phyloP scores from a whole-genome alignment of 805 yeast species.

The Candida mattraensis region DNA sequence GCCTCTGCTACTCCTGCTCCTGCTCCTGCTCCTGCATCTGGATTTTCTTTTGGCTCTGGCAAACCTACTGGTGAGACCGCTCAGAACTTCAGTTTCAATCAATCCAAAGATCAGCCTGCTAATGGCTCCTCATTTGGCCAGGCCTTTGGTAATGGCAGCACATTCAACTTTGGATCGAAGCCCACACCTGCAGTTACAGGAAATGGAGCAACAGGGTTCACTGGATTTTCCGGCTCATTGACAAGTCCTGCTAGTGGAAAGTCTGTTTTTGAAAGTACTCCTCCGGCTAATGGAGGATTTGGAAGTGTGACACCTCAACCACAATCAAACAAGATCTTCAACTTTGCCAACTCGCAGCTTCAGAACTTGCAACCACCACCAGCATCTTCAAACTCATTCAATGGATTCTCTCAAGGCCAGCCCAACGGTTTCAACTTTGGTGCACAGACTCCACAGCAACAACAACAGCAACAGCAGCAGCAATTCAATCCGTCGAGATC shows the following conservation, averaged over 20 bases:
- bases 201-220: slow-evolving; percentile 13
- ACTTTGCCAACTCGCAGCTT: slow-evolving; percentile 14
- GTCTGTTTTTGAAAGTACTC: slow-evolving; percentile 9
- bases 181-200: slow-evolving; percentile 15
- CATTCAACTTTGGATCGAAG: slow-evolving; percentile 17
- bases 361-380: slow-evolving; percentile 11
- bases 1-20: slow-evolving; percentile 3
- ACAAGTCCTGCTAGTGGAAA: slow-evolving; percentile 20
- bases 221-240: slow-evolving; percentile 15
- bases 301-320: slow-evolving; percentile 16
- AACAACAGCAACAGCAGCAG: too few species aligned
- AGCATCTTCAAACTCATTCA: slow-evolving; percentile 11
- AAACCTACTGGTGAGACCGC: slow-evolving; percentile 5
- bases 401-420: too few species aligned
- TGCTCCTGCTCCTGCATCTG: slow-evolving; percentile 9
- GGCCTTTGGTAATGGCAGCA: too few species aligned
- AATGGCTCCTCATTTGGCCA: background rate
- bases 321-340: slow-evolving; percentile 19
- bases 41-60: slow-evolving; percentile 7
- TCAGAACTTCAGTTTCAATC: slow-evolving; percentile 5
- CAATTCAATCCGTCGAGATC: slow-evolving; percentile 27
- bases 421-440: too few species aligned
- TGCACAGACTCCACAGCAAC: slow-evolving; percentile 6
- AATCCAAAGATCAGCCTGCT: background rate
- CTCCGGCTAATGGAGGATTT: too few species aligned